A percentile compares a stretch with the other conserved stretches of the same genome.
Conservation (phyloP, 345 rosid genomes). For the Salix arbutifolia region DNA sequence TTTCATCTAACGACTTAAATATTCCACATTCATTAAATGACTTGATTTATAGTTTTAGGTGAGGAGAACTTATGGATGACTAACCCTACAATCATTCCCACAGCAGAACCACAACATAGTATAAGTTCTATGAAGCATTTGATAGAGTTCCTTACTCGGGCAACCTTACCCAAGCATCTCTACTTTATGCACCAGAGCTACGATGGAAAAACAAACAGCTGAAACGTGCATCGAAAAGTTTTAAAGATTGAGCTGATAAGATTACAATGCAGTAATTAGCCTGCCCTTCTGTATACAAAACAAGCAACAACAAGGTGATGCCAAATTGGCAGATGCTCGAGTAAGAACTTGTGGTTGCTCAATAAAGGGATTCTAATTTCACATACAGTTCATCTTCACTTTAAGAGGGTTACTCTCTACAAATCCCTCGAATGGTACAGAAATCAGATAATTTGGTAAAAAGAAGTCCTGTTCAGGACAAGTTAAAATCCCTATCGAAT, state of each 20-base stretch:
- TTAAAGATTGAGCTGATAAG: neutral
- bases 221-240: neutral
- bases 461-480: neutral
- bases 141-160: neutral
- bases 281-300: too few relatives aligned
- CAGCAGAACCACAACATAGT: neutral
- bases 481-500: neutral
- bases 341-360: neutral
- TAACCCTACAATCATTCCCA: neutral
- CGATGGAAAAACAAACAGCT: neutral
- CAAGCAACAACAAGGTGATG: neutral
- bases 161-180: neutral
- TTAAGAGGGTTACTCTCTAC: neutral
- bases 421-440: neutral
- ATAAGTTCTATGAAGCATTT: neutral
- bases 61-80: neutral
- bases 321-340: neutral
- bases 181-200: neutral
- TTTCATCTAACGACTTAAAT: slow-evolving; percentile 7
- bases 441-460: neutral
- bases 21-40: neutral
- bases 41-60: neutral
- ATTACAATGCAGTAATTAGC: neutral
- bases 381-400: neutral
- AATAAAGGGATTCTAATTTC: slow-evolving; percentile 1